A percentile compares a stretch with the other conserved stretches of the same genome.
Conservation (phyloP, 208 protist species). For the Novymonas esmeraldas region DNA sequence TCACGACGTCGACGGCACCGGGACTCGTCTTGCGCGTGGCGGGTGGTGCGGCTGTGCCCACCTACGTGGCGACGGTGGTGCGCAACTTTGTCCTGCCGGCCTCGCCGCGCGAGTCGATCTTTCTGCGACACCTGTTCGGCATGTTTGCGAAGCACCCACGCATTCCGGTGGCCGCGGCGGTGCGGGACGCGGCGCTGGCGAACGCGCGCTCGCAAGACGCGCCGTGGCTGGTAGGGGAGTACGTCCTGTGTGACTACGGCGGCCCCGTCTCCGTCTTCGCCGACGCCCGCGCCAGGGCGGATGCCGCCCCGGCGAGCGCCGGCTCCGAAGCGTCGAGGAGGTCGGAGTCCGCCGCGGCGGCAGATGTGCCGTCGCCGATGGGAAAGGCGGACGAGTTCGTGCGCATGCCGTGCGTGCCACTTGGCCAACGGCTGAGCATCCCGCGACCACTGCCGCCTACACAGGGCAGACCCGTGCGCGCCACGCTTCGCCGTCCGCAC, state of each 20-base stretch:
- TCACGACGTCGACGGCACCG: not conserved
- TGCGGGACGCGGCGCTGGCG: conserved; percentile 35
- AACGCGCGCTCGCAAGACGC: conserved; percentile 29
- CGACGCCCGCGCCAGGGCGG: not conserved
- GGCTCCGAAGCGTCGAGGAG: not conserved
- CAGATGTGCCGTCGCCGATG: not conserved
- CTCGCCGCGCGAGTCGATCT: conserved; percentile 10
- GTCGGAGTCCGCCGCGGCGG: not conserved
- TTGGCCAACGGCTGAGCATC: conserved; percentile 16
- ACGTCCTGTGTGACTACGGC: conserved; percentile 65
- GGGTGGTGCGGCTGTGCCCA: conserved; percentile 6
- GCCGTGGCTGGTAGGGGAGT: conserved; percentile 59
- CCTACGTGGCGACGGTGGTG: conserved; percentile 41
- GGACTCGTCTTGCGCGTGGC: conserved; percentile 3
- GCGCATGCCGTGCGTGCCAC: conserved; percentile 30
- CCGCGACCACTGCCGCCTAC: conserved; percentile 19
- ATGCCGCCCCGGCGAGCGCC: not conserved
- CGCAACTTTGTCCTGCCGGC: conserved; percentile 30
- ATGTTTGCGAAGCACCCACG: conserved; percentile 28
- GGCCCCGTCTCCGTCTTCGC: conserved; percentile 42
- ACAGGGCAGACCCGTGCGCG: not conserved
- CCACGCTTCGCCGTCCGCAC: not conserved
- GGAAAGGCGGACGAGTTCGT: conserved; percentile 9
- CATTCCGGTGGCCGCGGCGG: conserved; percentile 32
- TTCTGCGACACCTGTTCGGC: conserved; percentile 34